Evolutionary conservation across 306 rosid genomes (phyloP).

Genomic region (Cucurbita argyrosperma): DNA sequence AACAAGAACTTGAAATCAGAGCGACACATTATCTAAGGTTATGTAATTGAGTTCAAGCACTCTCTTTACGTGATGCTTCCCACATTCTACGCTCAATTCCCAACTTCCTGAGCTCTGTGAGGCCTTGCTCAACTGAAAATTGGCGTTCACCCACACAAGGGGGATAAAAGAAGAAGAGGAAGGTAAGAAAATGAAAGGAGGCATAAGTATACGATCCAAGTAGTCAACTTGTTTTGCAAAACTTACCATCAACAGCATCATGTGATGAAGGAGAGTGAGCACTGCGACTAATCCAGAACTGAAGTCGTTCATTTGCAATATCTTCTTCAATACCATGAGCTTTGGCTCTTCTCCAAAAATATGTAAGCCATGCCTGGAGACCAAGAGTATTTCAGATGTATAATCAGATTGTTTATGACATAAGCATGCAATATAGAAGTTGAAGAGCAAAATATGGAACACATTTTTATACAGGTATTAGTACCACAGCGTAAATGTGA

Average conservation of each 20-base stretch:
- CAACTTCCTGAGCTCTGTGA: slow-evolving; percentile 64
- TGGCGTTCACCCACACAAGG: neutral
- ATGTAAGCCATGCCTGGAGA: slow-evolving; percentile 90
- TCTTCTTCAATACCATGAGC: slow-evolving; percentile 69
- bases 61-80: slow-evolving; percentile 82
- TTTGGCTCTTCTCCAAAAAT: slow-evolving; percentile 96
- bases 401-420: neutral
- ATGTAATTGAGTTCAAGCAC: neutral
- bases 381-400: neutral
- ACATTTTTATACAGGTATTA: neutral
- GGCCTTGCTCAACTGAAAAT: slow-evolving; percentile 79
- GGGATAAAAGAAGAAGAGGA: neutral
- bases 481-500: neutral
- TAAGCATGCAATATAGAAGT: neutral
- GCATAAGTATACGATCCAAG: neutral
- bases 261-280: slow-evolving; percentile 80
- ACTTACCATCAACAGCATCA: slow-evolving; percentile 78
- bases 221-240: neutral
- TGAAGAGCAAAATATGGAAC: neutral
- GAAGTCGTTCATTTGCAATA: slow-evolving; percentile 77
- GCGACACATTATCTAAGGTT: neutral
- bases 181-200: neutral
- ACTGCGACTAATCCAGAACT: slow-evolving; percentile 79
- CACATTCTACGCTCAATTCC: slow-evolving; percentile 86
- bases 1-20: neutral